Evolutionary conservation across 306 rosid genomes (phyloP).

Genomic region (Heteromeles arbutifolia): DNA sequence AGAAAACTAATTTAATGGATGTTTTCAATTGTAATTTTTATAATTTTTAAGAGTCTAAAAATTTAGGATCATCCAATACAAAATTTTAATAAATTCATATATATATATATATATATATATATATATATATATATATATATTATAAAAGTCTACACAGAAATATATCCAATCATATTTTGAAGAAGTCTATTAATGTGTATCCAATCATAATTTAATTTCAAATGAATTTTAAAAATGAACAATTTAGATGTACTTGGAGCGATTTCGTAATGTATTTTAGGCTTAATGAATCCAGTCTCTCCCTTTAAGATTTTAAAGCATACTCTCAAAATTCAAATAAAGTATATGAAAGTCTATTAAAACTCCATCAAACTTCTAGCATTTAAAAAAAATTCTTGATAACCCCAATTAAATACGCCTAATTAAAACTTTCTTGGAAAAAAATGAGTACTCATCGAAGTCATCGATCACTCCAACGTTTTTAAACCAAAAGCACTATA

Average conservation of each 20-base stretch:
- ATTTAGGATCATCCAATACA: background rate
- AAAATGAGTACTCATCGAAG: background rate
- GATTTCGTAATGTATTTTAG: no score
- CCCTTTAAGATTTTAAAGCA: no score
- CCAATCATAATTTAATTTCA: background rate
- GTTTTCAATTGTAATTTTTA: background rate
- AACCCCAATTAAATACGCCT: background rate
- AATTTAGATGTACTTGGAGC: no score
- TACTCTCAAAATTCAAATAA: background rate
- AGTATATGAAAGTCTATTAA: background rate
- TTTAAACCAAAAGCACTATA: background rate
- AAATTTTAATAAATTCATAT: no score
- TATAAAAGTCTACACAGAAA: no score
- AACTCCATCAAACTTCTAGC: background rate
- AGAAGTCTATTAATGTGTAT: background rate
- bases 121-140: no score
- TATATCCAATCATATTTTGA: no score
- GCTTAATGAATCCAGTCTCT: no score
- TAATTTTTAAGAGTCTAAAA: background rate
- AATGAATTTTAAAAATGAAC: no score
- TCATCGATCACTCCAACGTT: background rate
- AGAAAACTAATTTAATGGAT: background rate
- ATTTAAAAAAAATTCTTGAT: background rate
- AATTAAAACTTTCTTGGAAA: no score
- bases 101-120: no score